A percentile compares a stretch with the other conserved stretches of the same genome.
Evolutionary conservation across 352 stramenopile genomes (phyloP).

Genomic region (Phytophthora pini): DNA sequence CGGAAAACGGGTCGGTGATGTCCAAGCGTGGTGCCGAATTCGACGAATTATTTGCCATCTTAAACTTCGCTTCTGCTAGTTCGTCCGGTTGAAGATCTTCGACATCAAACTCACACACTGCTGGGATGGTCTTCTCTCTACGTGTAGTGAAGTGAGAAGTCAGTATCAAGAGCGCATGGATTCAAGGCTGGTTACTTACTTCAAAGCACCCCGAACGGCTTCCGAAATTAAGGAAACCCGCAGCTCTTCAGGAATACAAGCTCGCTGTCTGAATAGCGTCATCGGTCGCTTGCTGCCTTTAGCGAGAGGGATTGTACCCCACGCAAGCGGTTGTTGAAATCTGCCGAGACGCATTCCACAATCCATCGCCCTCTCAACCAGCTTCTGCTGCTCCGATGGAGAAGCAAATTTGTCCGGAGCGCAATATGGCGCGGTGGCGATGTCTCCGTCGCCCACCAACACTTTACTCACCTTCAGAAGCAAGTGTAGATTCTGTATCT

Average conservation of each 20-base stretch:
- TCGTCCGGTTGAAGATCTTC: conserved; percentile 54
- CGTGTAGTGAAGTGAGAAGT: background rate
- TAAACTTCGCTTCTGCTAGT: conserved; percentile 52
- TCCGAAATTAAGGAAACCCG: conserved; percentile 62
- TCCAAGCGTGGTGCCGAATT: conserved; percentile 18
- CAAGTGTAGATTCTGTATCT: conserved; percentile 57
- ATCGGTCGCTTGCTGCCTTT: conserved; percentile 57
- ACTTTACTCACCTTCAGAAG: conserved; percentile 77
- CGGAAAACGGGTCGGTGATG: conserved; percentile 49
- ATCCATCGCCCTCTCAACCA: conserved; percentile 61
- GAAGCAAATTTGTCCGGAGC: conserved; percentile 61
- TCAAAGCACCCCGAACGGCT: conserved; percentile 54
- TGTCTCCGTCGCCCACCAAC: conserved; percentile 59
- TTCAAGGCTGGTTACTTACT: conserved; percentile 35
- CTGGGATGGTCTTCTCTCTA: conserved; percentile 62
- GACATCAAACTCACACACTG: conserved; percentile 64
- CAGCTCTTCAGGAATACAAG: conserved; percentile 66
- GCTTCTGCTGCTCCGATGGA: conserved; percentile 58
- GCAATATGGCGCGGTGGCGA: conserved; percentile 63
- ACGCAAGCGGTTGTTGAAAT: conserved; percentile 67
- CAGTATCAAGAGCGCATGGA: background rate
- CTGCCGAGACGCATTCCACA: conserved; percentile 51
- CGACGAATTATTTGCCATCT: conserved; percentile 8
- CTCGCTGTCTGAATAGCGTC: conserved; percentile 68
- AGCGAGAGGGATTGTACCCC: conserved; percentile 56